phyloP scores from a whole-genome alignment of 2,329 filamentous ascomycete species.

The Coniochaeta sp. region DNA sequence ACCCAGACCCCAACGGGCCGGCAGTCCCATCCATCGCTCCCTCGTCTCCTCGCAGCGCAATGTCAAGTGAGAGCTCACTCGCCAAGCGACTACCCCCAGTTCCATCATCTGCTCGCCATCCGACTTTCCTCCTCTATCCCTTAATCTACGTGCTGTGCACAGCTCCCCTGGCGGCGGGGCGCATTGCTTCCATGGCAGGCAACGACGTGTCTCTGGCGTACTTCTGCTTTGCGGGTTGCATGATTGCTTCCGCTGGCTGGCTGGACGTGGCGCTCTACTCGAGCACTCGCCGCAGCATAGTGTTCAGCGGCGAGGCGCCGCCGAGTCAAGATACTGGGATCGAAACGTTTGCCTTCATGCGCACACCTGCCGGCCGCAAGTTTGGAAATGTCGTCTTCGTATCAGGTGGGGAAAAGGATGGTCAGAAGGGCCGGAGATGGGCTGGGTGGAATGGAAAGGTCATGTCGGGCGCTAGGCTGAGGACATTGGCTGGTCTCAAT shows the following conservation, averaged over 20 bases:
- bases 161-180: slow-evolving; percentile 55
- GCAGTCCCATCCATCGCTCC: slow-evolving; percentile 7
- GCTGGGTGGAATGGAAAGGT: slow-evolving; percentile 7
- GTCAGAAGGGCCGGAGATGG: slow-evolving; percentile 1
- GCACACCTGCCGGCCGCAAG: slow-evolving; percentile 26
- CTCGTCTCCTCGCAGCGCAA: slow-evolving; percentile 15
- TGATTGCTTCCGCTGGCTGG: slow-evolving; percentile 51
- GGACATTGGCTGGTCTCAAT: slow-evolving; percentile 8
- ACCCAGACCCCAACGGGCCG: slow-evolving; percentile 14
- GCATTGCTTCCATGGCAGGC: slow-evolving; percentile 56
- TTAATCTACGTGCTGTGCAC: slow-evolving; percentile 65
- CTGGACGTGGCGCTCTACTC: slow-evolving; percentile 48
- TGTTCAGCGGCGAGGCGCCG: slow-evolving; percentile 35
- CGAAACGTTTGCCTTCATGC: slow-evolving; percentile 44
- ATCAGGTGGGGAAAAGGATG: slow-evolving; percentile 14
- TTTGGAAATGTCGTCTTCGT: slow-evolving; percentile 35
- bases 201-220: slow-evolving; percentile 41
- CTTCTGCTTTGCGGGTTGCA: slow-evolving; percentile 51
- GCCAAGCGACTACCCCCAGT: slow-evolving; percentile 19
- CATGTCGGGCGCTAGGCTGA: slow-evolving; percentile 5
- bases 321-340: slow-evolving; percentile 39
- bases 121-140: slow-evolving; percentile 59
- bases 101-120: slow-evolving; percentile 29
- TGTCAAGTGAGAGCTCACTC: slow-evolving; percentile 11
- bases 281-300: slow-evolving; percentile 43